Base-by-base conservation (phyloP, 495 filamentous ascomycete genomes). In the Hyaloscypha hepaticicola region DNA sequence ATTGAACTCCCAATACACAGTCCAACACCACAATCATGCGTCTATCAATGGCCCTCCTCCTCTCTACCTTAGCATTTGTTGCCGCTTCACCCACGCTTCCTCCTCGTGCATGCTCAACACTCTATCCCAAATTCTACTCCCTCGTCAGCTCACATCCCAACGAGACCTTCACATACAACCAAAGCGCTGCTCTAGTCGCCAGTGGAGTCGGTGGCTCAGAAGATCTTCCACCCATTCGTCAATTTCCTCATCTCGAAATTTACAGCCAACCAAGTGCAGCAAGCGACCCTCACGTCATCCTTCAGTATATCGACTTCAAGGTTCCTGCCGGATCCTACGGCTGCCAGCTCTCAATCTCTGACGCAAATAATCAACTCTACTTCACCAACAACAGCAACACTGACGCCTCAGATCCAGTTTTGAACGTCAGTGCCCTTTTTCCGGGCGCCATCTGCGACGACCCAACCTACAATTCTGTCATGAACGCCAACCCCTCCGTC, bases 341-440 rank as follows among this genome's bases (percentile, higher is more conserved):
- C 41, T 64, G 62, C 38, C 4, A 49, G 21, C 62, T 64, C 14
- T 1, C 19, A 12, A 51, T 64, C 62, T 21, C 33, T 0, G 62
- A 64, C 38, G 16, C 27, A 4, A 19, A 28, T 27, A 8, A 33
- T 11, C 5, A 21, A 6, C 48, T 62, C 45, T 21, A 11, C 48
- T 53, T 24, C 57, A 29, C 24, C 2, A 24, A 48, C 2, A 9
- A n/a, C 14, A 21, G 21, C 22, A 11, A 22, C 26, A 22, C 31
- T 21, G 12, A 9, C 27, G n/a, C 21, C n/a, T 16, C 45, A 12
- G 0, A 26, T 26, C 28, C 53, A 48, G 48, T 19, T 12, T 12
- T 52, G 9, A 78, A 80, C 28, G n/a, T 52, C 31, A 51, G 29
- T 6, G 48, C 60, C 3, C 28, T 64, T 2, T 24, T 33, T 21